Percentiles rank a stretch among this genome's conserved stretches.
phyloP scores from a whole-genome alignment of 768 basidiomycete species.

The Megacollybia marginata region DNA sequence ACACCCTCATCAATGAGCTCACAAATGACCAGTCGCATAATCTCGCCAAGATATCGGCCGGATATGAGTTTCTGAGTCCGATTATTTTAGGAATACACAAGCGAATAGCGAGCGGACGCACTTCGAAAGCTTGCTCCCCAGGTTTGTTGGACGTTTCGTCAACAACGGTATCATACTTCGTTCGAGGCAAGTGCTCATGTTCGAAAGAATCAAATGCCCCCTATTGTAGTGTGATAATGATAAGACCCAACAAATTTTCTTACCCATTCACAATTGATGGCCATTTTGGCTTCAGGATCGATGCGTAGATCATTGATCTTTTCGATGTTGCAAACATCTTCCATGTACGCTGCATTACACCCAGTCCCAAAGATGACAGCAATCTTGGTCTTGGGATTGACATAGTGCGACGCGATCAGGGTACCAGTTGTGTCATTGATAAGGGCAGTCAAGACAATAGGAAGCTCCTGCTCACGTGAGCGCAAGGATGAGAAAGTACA shows the following conservation, averaged over 20 bases:
- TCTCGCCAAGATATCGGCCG: conserved; percentile 93
- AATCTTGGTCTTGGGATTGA: conserved; percentile 84
- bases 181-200: conserved; percentile 91
- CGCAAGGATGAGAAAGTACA: background rate
- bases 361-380: conserved; percentile 98
- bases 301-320: conserved; percentile 79
- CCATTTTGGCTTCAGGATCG: conserved; percentile 64
- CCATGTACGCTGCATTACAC: conserved; percentile 98
- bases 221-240: conserved; percentile 28
- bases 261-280: conserved; percentile 96
- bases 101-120: conserved; percentile 17
- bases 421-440: conserved; percentile 99
- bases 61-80: conserved; percentile 80
- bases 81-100: background rate
- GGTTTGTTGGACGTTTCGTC: conserved; percentile 97
- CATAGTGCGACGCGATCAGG: conserved; percentile 94
- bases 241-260: conserved; percentile 12
- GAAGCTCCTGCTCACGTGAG: conserved; percentile 53
- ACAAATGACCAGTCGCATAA: conserved; percentile 88
- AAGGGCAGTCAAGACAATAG: conserved; percentile 74
- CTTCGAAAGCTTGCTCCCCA: conserved; percentile 90
- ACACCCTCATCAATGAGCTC: conserved; percentile 97
- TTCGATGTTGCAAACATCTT: conserved; percentile 74
- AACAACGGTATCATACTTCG: conserved; percentile 88
- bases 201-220: conserved; percentile 96